phyloP scores from a whole-genome alignment of 139 green algal species.

The Chlamydomonas asymmetrica region DNA sequence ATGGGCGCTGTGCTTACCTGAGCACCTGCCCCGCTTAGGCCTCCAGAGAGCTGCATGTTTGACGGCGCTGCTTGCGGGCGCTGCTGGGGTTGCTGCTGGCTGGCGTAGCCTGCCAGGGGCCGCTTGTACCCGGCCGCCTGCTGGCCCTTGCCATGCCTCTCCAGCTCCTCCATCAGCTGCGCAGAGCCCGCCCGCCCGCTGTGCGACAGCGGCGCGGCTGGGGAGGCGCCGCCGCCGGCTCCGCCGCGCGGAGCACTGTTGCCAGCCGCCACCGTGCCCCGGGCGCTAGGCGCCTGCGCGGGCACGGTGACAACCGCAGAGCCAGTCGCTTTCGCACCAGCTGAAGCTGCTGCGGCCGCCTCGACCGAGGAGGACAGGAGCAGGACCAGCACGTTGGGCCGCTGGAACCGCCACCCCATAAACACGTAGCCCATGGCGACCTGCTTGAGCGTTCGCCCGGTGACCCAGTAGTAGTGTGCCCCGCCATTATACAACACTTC shows the following conservation, averaged over 20 bases:
- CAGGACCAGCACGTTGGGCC: conserved; percentile 4
- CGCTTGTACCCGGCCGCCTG: no score
- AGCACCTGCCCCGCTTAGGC: no score
- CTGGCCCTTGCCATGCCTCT: no score
- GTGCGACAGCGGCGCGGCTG: neutral
- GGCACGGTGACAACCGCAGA: neutral
- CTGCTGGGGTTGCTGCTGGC: no score
- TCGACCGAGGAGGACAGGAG: conserved; percentile 22
- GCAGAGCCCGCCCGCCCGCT: no score
- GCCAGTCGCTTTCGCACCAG: neutral
- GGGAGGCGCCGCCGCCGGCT: neutral
- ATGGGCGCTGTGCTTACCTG: no score
- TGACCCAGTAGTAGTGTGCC: conserved; percentile 35
- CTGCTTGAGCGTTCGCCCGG: conserved; percentile 24
- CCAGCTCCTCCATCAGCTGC: no score
- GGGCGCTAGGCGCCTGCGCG: neutral
- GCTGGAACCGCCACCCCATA: conserved; percentile 12
- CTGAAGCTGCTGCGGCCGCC: conserved; percentile 3
- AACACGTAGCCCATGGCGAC: conserved; percentile 24
- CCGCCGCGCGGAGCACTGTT: no score
- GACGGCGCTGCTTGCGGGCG: no score
- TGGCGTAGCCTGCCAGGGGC: no score
- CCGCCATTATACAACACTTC: conserved; percentile 28
- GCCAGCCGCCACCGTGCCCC: no score
- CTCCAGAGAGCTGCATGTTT: no score